A percentile compares a stretch with the other conserved stretches of the same genome.
phyloP scores from a whole-genome alignment of 2,329 filamentous ascomycete species.

The Metarhizium robertsii region DNA sequence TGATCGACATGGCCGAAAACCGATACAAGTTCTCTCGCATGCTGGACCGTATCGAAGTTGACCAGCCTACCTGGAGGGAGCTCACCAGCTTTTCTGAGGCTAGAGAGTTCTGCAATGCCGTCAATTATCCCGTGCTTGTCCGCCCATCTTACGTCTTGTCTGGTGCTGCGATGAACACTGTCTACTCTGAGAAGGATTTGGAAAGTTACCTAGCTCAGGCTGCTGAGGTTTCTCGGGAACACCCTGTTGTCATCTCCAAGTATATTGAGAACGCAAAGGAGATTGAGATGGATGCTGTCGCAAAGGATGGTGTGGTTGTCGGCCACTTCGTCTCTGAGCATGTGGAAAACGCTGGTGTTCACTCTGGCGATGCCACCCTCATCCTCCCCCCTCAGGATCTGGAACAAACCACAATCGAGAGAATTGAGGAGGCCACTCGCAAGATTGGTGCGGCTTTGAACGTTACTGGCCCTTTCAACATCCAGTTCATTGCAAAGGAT shows the following conservation, averaged over 20 bases:
- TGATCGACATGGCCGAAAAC: conserved; percentile 98
- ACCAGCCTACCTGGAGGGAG: conserved; percentile 98
- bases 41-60: conserved; percentile 87
- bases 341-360: conserved; percentile 96
- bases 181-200: conserved; percentile 91
- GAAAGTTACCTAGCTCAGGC: conserved; percentile 84
- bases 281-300: conserved; percentile 98
- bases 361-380: conserved; percentile 93
- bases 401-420: conserved; percentile 74
- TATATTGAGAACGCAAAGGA: conserved; percentile 99
- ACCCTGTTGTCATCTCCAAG: conserved; percentile 97
- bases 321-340: conserved; percentile 98
- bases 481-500: conserved; percentile 98
- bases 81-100: conserved; percentile 91
- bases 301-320: conserved; percentile 77
- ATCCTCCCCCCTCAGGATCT: conserved; percentile 93
- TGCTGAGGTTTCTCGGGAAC: conserved; percentile 84
- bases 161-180: conserved; percentile 97
- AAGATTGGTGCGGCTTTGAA: conserved; percentile 94
- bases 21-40: conserved; percentile 98
- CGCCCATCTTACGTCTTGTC: conserved; percentile 95
- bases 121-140: conserved; percentile 88
- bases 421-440: conserved; percentile 88
- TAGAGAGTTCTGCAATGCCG: conserved; percentile 73
- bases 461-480: conserved; percentile 95